phyloP scores from a whole-genome alignment of 768 basidiomycete species.

The Mycena pura region DNA sequence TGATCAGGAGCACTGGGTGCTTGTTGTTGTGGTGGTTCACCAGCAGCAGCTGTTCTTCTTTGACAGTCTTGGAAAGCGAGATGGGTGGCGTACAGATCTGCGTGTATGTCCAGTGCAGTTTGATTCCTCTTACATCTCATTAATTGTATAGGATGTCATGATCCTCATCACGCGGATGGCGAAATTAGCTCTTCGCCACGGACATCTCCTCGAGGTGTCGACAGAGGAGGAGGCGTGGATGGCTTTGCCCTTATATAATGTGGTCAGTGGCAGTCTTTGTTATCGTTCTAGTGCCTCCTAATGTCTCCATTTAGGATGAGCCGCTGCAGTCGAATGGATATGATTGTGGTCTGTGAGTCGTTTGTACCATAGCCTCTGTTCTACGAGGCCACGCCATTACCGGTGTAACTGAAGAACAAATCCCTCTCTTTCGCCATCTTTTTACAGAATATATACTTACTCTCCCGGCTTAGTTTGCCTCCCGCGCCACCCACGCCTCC shows the following conservation, averaged over 20 bases:
- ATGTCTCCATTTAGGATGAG: too few relatives aligned
- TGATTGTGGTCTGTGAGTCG: too few relatives aligned
- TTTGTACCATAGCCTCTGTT: too few relatives aligned
- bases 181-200: conserved; percentile 11
- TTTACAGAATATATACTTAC: too few relatives aligned
- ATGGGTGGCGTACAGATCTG: conserved; percentile 19
- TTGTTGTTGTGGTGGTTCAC: conserved; percentile 30
- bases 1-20: conserved; percentile 39
- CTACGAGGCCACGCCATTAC: too few relatives aligned
- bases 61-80: conserved; percentile 36
- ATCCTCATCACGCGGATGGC: conserved; percentile 18
- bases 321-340: too few relatives aligned
- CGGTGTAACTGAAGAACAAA: too few relatives aligned
- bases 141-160: conserved; percentile 17
- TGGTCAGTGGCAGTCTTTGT: too few relatives aligned
- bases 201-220: conserved; percentile 1
- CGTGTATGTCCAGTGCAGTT: conserved; percentile 12
- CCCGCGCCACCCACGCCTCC: too few relatives aligned
- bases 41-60: conserved; percentile 32
- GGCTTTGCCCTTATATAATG: conserved; percentile 9
- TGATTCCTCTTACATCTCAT: neutral
- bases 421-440: too few relatives aligned
- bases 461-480: too few relatives aligned
- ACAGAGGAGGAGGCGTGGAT: conserved; percentile 21
- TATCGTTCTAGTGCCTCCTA: too few relatives aligned